These are phyloP conservation scores for Lomentospora prolificans DNA, from an alignment of 2,329 filamentous ascomycete genomes.

Conservation along the genomic window DNA sequence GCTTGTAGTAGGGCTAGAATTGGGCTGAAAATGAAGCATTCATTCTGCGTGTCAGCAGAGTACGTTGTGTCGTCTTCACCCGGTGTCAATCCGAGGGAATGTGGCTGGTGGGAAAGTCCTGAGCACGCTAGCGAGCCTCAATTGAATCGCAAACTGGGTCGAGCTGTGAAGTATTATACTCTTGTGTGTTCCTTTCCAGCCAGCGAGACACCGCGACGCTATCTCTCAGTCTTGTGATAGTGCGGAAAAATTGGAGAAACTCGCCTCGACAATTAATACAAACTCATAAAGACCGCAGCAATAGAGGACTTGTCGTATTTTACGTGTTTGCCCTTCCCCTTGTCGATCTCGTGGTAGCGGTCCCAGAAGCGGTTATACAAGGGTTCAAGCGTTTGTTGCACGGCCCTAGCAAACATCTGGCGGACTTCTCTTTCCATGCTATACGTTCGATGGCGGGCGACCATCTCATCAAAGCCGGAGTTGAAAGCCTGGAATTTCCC, in stretches of 20 bases:
- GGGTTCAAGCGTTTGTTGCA: constrained; percentile 86
- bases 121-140: too few species aligned
- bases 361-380: constrained; percentile 95
- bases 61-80: too few species aligned
- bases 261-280: constrained; percentile 19
- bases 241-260: too few species aligned
- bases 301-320: constrained; percentile 89
- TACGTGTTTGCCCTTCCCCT: constrained; percentile 95
- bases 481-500: constrained; percentile 94
- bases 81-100: too few species aligned
- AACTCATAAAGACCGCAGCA: constrained; percentile 50
- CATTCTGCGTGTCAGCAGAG: too few species aligned
- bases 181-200: background rate
- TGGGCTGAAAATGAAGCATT: too few species aligned
- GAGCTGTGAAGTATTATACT: too few species aligned
- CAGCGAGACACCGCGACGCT: too few species aligned
- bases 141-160: too few species aligned
- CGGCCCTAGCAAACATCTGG: constrained; percentile 67
- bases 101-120: too few species aligned
- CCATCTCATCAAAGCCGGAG: constrained; percentile 77
- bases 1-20: too few species aligned
- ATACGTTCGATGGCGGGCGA: constrained; percentile 70
- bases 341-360: constrained; percentile 93
- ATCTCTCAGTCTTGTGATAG: too few species aligned
- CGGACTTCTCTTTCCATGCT: constrained; percentile 89